Base-by-base conservation (phyloP, 2,329 filamentous ascomycete species). In the Sporothrix inflata region DNA sequence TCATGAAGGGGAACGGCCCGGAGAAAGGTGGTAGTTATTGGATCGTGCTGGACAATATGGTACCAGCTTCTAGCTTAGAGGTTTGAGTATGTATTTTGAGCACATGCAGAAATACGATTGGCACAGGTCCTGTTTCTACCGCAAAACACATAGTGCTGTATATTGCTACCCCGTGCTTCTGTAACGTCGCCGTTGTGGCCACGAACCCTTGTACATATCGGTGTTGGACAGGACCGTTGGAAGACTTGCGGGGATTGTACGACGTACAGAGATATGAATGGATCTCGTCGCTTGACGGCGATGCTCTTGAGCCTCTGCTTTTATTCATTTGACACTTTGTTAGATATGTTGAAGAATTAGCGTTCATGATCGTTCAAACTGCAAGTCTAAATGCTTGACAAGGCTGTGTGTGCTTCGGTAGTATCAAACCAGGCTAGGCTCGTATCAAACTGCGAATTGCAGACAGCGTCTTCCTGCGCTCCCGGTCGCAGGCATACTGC, bases 141-240 rank as follows among this genome's bases (percentile, higher is more conserved):
- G n/a, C 42, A 67, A 67, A 67, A 38, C 16, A 67, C 42, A 67
- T 49, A 12, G 65, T 53, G 11, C 65, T 66, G 21, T 67, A 68
- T 68, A 68, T 53, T 68, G 27, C 45, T 40, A 27, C 47, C 65
- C 65, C 65, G 65, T 68, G 65, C 47, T 51, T 53, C 47, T 68
- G 65, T 68, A 68, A 68, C 65, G 65, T 40, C 65, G 47, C 45
- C 65, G 42, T 67, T 67, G 42, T 34, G 24, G 63, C 40, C 27
- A 67, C 24, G 45, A 51, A 51, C 14, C 63, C 63, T 67, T 67
- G 63, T 24, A 19, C n/a, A n/a, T 65, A 45, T 65, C 21, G 38
- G 12, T 12, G 38, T 65, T 27, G 38, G 21, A 65, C 38, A 65
- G 60, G 38, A 65, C 60, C 38, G 38, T 65, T 65, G 38, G n/a